Evolutionary conservation across 352 stramenopile genomes (phyloP).

Genomic region (Phytophthora europaea): DNA sequence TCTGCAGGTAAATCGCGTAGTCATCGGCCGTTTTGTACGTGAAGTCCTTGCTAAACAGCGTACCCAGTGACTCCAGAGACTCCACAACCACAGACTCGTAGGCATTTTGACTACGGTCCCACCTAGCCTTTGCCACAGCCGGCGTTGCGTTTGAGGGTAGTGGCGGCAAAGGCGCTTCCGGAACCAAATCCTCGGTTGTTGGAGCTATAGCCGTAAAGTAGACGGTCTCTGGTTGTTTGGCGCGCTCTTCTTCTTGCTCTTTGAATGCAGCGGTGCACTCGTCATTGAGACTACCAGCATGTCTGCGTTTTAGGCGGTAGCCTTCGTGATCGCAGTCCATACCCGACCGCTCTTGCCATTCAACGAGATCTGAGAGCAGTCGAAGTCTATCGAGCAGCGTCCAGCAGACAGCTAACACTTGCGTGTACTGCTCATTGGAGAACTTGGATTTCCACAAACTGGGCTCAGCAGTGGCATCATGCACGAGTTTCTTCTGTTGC

Average conservation of each 20-base stretch:
- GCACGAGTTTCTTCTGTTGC: constrained; percentile 59
- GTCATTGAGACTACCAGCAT: constrained; percentile 40
- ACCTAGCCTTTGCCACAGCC: constrained; percentile 32
- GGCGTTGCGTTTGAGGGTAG: constrained; percentile 25
- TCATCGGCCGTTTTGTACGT: constrained; percentile 61
- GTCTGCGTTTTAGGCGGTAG: constrained; percentile 22
- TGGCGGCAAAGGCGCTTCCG: constrained; percentile 25
- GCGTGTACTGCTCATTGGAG: constrained; percentile 60
- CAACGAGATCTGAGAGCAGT: constrained; percentile 71
- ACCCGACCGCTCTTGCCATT: constrained; percentile 60
- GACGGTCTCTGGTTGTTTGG: constrained; percentile 21
- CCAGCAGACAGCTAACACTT: constrained; percentile 55
- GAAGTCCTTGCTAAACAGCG: constrained; percentile 72
- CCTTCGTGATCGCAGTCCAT: constrained; percentile 22
- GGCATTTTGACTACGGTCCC: constrained; percentile 46
- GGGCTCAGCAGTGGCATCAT: constrained; percentile 63
- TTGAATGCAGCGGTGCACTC: constrained; percentile 41
- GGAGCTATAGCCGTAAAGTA: constrained; percentile 30
- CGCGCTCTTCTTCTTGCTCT: constrained; percentile 34
- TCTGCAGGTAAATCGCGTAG: constrained; percentile 78
- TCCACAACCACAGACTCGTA: constrained; percentile 55
- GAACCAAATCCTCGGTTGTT: constrained; percentile 19
- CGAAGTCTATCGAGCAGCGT: constrained; percentile 64
- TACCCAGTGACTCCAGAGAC: constrained; percentile 62
- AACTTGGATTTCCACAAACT: constrained; percentile 67